Conservation (phyloP, 73 alveolate species). For the Paramecium sonneborni region DNA sequence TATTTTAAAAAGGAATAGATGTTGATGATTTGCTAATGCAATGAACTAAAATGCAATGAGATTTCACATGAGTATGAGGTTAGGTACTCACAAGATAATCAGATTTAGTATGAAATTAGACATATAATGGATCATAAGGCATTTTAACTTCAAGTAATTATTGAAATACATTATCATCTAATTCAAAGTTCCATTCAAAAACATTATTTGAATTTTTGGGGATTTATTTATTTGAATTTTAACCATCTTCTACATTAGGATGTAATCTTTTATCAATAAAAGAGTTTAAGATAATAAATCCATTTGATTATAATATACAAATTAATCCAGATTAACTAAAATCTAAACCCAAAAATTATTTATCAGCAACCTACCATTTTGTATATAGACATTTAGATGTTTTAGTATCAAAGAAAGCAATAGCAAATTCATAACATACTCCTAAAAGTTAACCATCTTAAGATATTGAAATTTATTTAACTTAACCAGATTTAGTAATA, state of each 20-base stretch:
- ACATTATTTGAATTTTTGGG: neutral
- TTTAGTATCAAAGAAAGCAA: constrained; percentile 43
- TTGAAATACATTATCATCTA: constrained; percentile 3
- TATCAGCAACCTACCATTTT: neutral
- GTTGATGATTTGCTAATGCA: constrained; percentile 88
- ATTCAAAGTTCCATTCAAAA: constrained; percentile 51
- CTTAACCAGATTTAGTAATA: constrained; percentile 77
- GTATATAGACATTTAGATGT: constrained; percentile 1
- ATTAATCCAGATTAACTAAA: neutral
- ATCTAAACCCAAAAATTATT: constrained; percentile 6
- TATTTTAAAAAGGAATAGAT: constrained; percentile 89
- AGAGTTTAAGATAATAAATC: neutral
- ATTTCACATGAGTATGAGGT: constrained; percentile 78
- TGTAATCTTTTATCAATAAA: constrained; percentile 37
- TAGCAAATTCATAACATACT: constrained; percentile 66
- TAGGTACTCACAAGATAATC: constrained; percentile 96
- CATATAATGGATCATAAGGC: constrained; percentile 65
- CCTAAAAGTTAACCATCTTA: constrained; percentile 66
- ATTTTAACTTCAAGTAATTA: constrained; percentile 42
- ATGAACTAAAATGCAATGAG: constrained; percentile 87
- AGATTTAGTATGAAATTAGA: constrained; percentile 88
- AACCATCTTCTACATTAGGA: constrained; percentile 55
- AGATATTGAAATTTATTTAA: constrained; percentile 30
- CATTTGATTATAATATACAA: constrained; percentile 27
- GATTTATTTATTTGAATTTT: neutral